Percentiles rank a stretch among this genome's conserved stretches.
Evolutionary conservation across 768 basidiomycete genomes (phyloP).

Genomic region (Amanita rubescens): DNA sequence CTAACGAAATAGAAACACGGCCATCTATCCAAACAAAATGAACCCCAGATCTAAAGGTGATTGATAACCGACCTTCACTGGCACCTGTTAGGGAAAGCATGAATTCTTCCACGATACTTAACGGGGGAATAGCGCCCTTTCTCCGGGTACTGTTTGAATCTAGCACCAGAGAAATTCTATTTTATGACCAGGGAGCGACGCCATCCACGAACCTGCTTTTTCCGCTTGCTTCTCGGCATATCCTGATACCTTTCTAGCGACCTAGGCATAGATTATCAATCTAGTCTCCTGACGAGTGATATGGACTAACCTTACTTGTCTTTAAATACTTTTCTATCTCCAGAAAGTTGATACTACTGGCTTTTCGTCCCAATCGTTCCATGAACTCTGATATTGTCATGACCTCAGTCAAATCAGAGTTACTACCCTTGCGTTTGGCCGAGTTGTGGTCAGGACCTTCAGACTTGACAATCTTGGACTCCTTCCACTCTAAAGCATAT

Average conservation of each 20-base stretch:
- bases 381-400: constrained; percentile 64
- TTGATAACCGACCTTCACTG: constrained; percentile 49
- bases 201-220: constrained; percentile 29
- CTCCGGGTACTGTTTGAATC: constrained; percentile 13
- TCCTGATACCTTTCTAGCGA: constrained; percentile 77
- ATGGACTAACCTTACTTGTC: constrained; percentile 58
- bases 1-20: constrained; percentile 54
- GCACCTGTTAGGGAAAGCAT: constrained; percentile 68
- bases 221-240: constrained; percentile 62
- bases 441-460: constrained; percentile 8
- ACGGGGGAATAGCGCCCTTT: constrained; percentile 54
- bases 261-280: constrained; percentile 24
- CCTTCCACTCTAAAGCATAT: constrained; percentile 50
- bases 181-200: neutral
- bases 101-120: constrained; percentile 78
- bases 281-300: neutral
- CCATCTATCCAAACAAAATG: constrained; percentile 48
- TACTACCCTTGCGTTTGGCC: constrained; percentile 11
- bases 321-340: constrained; percentile 78
- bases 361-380: constrained; percentile 56
- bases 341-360: constrained; percentile 71
- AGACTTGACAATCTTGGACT: constrained; percentile 12
- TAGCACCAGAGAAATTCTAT: neutral
- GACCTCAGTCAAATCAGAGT: constrained; percentile 39
- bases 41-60: neutral